Evolutionary conservation across 352 stramenopile genomes (phyloP), one percentile per base, ranked within the genome.

Genomic region (Pythium apleroticum): DNA sequence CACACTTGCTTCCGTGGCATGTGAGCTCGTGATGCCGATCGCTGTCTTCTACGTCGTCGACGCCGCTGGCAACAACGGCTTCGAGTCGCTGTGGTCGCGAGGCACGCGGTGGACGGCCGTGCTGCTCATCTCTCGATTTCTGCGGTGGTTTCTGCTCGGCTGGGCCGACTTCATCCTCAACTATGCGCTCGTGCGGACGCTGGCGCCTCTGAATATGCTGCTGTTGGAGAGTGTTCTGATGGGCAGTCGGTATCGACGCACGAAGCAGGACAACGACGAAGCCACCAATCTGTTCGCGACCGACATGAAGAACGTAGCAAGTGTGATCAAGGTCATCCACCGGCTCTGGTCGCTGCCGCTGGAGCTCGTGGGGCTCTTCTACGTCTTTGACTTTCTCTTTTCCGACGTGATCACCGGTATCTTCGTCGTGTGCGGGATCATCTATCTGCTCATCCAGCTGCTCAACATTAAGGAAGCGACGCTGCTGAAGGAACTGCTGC

Each of bases 371-470:
- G 37, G 62, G 27, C 22, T 71, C 62, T 55, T 73, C 70, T 56
- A 60, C 58, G 19, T 78, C 56, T 73, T 80, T 31, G 54, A 66
- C 27, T 65, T 28, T 15, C 55, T 76, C 19, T 45, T 72, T 4
- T 60, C 62, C 10, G 65, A 63, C 10, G 56, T 56, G 11, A 46
- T 77, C 7, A 59, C 78, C 6, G 80, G 81, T 41, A 61, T 84
- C 0, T 77, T 89, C 28, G 35, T 69, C 1, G 45, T 67, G 11
- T 66, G 73, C 74, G 31, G 70, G 66, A 28, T 83, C 65, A 54
- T 86, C 72, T 71, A 87, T 77, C 25, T 77, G 57, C 10, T 63
- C 17, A 85, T 89, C 28, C 71, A 84, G 28, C 78, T 86, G 43
- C 68, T 88, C 50, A 74, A 68, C 28, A 60, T 69, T 30, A 46